Evolutionary conservation across 495 filamentous ascomycete species (phyloP), one percentile per base, ranked within the genome.

Genomic region (Neurospora pannonica): DNA sequence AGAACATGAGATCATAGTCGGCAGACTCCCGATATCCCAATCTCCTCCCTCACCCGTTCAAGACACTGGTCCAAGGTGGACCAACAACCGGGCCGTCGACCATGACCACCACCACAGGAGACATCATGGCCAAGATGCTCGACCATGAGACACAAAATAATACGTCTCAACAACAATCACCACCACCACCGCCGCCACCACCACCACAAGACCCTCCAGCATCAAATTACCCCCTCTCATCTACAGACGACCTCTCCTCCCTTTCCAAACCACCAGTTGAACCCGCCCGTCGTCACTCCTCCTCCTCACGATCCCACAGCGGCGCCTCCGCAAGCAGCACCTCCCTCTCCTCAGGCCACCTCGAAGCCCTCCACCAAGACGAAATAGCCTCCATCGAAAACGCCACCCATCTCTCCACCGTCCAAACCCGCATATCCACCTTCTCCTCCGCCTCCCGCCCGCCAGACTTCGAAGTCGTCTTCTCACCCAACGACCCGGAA

Each of bases 401-500:
- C 15, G 81, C 82, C 37, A 78, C 83, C 15, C 62, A 17, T 4
- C 40, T 28, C 2, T 67, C 74, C 17, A 19, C 76, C 38, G 74
- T 77, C 4, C 78, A 78, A 40, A 86, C 83, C 9, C 76, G 75
- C 13, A 89, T 88, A 8, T 89, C 89, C 39, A 80, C 89, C 71
- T 84, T 83, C 11, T 93, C 90, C 13, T 85, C 86, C 70, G 87
- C 85, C 28, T 91, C 90, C 2, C 82, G 86, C 4, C 86, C 90
- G 75, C 89, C 92, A 2, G 87, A 88, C 36, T 95, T 89, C 78
- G 94, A 97, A 78, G 89, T 97, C 36, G 88, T 89, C 75, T 95
- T 92, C 82, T 88, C 89, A 24, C 85, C 85, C 0, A 86, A 89
- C 15, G 92, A 97, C 76, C 85, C 85, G 3, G 85, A 87, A 19